Percentiles rank a stretch among this genome's conserved stretches.
These are phyloP conservation scores for Schrenkiella parvula DNA, from an alignment of 345 rosid genomes.

Conservation along the genomic window DNA sequence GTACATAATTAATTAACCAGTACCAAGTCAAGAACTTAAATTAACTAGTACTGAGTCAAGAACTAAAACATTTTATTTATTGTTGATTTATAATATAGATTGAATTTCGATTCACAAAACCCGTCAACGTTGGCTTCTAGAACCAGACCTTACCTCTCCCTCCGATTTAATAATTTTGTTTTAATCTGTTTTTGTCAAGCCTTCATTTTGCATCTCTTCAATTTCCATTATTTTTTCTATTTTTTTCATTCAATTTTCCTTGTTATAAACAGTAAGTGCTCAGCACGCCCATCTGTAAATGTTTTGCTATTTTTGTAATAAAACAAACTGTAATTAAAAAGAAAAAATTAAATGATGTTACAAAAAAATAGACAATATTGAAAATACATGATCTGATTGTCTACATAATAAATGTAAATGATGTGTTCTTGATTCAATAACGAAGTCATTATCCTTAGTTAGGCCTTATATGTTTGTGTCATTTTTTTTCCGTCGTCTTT, in stretches of 20 bases:
- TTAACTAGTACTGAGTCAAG: constrained; percentile 15
- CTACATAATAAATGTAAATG: not conserved
- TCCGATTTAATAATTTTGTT: not conserved
- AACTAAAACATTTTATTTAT: not conserved
- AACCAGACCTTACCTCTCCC: not conserved
- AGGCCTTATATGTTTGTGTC: not conserved
- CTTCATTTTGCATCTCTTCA: not conserved
- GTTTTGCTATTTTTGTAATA: not conserved
- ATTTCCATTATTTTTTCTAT: not conserved
- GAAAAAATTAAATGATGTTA: not conserved
- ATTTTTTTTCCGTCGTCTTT: not conserved
- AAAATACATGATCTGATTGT: not conserved
- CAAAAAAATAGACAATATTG: not conserved
- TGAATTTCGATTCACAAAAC: not conserved
- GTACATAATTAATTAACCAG: not conserved
- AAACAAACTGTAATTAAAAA: not conserved
- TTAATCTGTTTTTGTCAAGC: not conserved
- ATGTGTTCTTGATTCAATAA: not conserved
- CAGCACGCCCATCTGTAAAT: constrained; percentile 22
- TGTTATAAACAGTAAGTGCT: constrained; percentile 15
- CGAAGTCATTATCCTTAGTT: not conserved
- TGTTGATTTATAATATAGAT: constrained; percentile 3
- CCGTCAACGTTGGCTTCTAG: constrained; percentile 12
- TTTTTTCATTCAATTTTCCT: not conserved
- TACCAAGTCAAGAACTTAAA: constrained; percentile 6